Percentiles rank a stretch among this genome's conserved stretches.
Conservation (phyloP, 2,329 filamentous ascomycete species). For the Aspergillus terreus region DNA sequence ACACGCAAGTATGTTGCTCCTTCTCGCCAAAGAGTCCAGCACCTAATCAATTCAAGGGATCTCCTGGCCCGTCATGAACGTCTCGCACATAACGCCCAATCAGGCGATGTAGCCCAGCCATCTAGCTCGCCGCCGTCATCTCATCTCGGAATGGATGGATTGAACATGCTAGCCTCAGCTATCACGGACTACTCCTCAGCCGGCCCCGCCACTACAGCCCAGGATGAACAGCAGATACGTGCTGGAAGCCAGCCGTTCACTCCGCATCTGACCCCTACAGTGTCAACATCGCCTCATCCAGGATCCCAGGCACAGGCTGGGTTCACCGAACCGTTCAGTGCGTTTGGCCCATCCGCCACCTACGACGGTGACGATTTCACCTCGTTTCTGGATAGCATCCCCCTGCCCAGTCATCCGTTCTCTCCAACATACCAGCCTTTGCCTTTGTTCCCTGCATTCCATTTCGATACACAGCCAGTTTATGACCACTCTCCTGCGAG, state of each 20-base stretch:
- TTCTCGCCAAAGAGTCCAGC: too few relatives aligned
- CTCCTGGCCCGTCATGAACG: constrained; percentile 30
- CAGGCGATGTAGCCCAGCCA: constrained; percentile 6
- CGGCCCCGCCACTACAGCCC: background rate
- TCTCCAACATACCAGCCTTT: constrained; percentile 32
- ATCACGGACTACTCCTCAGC: constrained; percentile 17
- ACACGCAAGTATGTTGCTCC: constrained; percentile 27
- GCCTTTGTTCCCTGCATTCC: constrained; percentile 27
- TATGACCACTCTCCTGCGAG: constrained; percentile 21
- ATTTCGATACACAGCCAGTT: constrained; percentile 20
- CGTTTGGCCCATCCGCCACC: constrained; percentile 17
- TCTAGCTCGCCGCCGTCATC: constrained; percentile 15
- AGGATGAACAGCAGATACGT: background rate
- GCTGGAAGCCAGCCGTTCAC: background rate
- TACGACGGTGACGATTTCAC: constrained; percentile 34
- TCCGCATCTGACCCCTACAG: background rate
- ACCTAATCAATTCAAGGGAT: constrained; percentile 22
- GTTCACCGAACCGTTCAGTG: constrained; percentile 20
- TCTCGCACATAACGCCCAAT: constrained; percentile 21
- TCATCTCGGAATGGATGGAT: constrained; percentile 20
- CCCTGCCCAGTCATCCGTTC: constrained; percentile 30
- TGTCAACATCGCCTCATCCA: constrained; percentile 1
- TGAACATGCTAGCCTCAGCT: constrained; percentile 27
- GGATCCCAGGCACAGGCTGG: constrained; percentile 14
- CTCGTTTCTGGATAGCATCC: constrained; percentile 32